Conservation (phyloP, 2,329 filamentous ascomycete genomes). For the Scytalidium lignicola region DNA sequence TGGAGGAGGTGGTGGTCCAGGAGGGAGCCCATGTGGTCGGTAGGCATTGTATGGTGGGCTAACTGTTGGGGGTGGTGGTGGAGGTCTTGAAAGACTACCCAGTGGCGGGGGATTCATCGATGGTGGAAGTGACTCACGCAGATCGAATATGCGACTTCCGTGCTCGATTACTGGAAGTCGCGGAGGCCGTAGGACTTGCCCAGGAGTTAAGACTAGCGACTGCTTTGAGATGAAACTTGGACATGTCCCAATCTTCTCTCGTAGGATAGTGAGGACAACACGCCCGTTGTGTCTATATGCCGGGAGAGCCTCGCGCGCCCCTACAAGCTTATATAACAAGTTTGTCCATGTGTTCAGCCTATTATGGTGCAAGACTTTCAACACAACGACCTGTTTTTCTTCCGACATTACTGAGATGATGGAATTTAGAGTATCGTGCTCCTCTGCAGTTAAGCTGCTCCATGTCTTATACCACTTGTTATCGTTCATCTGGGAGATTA, state of each 20-base stretch:
- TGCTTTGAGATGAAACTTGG: background rate
- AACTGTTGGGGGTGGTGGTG: background rate
- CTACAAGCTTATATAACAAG: no score
- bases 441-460: conserved; percentile 8
- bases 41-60: background rate
- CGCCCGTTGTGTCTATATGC: conserved; percentile 3
- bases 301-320: no score
- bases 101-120: background rate
- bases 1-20: conserved; percentile 1
- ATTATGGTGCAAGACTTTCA: conserved; percentile 19
- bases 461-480: conserved; percentile 23
- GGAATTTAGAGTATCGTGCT: conserved; percentile 10
- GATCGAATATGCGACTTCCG: no score
- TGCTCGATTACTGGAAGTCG: no score
- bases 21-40: conserved; percentile 1
- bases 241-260: conserved; percentile 12
- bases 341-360: conserved; percentile 15
- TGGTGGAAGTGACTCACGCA: background rate
- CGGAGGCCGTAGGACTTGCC: no score
- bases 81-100: conserved; percentile 2
- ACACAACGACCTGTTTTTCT: conserved; percentile 16
- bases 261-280: conserved; percentile 19
- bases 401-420: conserved; percentile 6
- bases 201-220: no score
- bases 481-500: conserved; percentile 19